phyloP scores from a whole-genome alignment of 495 filamentous ascomycete species.

The Xylaria nigripes region DNA sequence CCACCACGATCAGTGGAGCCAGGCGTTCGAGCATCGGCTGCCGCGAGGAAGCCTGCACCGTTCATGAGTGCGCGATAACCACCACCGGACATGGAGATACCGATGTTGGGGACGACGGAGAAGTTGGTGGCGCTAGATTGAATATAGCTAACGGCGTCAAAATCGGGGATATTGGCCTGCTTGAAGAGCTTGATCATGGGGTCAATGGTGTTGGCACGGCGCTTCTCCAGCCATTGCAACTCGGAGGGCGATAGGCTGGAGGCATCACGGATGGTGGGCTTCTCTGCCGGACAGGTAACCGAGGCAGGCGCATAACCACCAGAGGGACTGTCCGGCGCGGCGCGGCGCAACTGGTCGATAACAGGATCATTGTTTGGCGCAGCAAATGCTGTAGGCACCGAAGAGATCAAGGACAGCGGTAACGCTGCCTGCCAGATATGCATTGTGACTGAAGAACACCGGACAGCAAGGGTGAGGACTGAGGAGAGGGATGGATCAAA shows the following conservation, averaged over 20 bases:
- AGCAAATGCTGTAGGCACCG: constrained; percentile 17
- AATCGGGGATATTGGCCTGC: constrained; percentile 63
- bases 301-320: constrained; percentile 47
- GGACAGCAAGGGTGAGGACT: constrained; percentile 9
- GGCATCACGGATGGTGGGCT: constrained; percentile 46
- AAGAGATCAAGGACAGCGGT: constrained; percentile 1
- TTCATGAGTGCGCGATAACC: constrained; percentile 85
- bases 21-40: constrained; percentile 69
- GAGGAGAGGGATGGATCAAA: constrained; percentile 2
- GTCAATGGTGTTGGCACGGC: constrained; percentile 49
- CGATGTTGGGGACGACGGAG: constrained; percentile 57
- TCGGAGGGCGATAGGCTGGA: constrained; percentile 56
- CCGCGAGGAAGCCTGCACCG: constrained; percentile 79
- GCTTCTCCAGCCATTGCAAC: constrained; percentile 51
- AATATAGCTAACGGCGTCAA: constrained; percentile 68
- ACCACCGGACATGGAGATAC: constrained; percentile 55
- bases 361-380: constrained; percentile 7
- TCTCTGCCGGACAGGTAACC: constrained; percentile 43
- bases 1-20: constrained; percentile 59
- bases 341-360: constrained; percentile 25
- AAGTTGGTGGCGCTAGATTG: constrained; percentile 46
- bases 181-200: constrained; percentile 68
- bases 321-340: constrained; percentile 46
- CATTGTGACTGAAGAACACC: constrained; percentile 2
- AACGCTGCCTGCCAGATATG: constrained; percentile 3